These are phyloP conservation scores for Elsinoe perseae DNA, from an alignment of 2,329 filamentous ascomycete genomes.

Conservation along the genomic window DNA sequence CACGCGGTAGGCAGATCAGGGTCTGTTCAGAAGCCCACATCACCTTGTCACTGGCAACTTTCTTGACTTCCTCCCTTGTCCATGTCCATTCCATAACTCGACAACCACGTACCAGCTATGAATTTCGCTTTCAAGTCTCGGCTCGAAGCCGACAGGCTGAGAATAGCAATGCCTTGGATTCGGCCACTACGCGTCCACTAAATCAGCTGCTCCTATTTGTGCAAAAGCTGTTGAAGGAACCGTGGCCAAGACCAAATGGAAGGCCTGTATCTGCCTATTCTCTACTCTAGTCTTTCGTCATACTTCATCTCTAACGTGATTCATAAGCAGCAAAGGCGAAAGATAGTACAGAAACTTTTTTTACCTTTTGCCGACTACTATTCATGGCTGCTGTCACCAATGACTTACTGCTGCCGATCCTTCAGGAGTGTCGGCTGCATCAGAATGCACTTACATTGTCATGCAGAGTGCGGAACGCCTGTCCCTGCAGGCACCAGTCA, in stretches of 20 bases:
- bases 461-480: background rate
- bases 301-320: background rate
- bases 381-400: background rate
- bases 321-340: background rate
- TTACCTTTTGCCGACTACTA: background rate
- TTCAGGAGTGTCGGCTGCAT: background rate
- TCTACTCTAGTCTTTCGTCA: background rate
- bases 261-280: slow-evolving; percentile 9
- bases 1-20: too few relatives aligned
- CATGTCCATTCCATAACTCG: too few relatives aligned
- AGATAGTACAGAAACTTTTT: background rate
- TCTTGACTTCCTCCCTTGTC: too few relatives aligned
- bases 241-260: slow-evolving; percentile 1
- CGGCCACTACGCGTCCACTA: background rate
- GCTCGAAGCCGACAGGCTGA: background rate
- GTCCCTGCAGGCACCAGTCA: background rate
- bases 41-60: too few relatives aligned
- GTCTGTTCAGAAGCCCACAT: too few relatives aligned
- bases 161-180: background rate
- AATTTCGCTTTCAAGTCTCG: background rate
- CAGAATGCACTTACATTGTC: background rate
- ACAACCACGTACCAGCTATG: background rate
- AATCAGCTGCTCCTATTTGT: background rate
- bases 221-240: background rate
- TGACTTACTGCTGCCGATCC: background rate